Evolutionary conservation across 208 protist species (phyloP), one percentile per base, ranked within the genome.

Genomic region (Polymyxa betae): DNA sequence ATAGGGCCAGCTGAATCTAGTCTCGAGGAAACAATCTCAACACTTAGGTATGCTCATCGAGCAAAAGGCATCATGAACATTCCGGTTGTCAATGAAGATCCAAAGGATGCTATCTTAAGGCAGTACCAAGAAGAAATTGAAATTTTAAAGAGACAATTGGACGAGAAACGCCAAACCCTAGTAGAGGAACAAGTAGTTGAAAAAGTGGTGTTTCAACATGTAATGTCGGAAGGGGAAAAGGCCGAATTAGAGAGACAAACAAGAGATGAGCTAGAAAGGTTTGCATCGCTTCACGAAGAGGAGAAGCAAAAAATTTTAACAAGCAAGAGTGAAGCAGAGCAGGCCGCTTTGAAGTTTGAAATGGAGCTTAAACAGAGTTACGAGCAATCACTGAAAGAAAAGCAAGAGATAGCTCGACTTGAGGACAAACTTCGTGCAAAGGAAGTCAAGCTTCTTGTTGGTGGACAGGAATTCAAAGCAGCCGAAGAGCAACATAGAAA

Each of bases 51-150:
- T 72, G 95, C 94, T 0, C 94, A 95, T 66, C 88, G 94, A 41
- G 95, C 95, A 35, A 96, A 95, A 92, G 91, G 95, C 87, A 96
- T 96, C 91, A 95, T 95, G 90, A 97, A 97, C 93, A 96, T 93
- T 82, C 95, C 95, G 35, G 94, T 92, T 88, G 94, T 96, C 88
- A 97, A 97, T 88, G 95, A 96, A 88, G 95, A 96, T 91, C 95
- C 95, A 0, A 96, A 97, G 88, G 95, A 97, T 91, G 95, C 95
- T 0, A 93, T 97, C 45, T 64, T 96, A 35, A 88, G 94, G 0
- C 91, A 96, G 90, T 95, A 95, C 87, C 95, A 96, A 92, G 90
- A 89, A 60, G 46, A 91, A 88, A 94, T 93, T n/a, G 88, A 92
- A 60, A 87, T 20, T 12, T 45, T 94, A 29, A 95, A 93, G 92